phyloP scores from a whole-genome alignment of 2,329 filamentous ascomycete species.

The Metarhizium rileyi region DNA sequence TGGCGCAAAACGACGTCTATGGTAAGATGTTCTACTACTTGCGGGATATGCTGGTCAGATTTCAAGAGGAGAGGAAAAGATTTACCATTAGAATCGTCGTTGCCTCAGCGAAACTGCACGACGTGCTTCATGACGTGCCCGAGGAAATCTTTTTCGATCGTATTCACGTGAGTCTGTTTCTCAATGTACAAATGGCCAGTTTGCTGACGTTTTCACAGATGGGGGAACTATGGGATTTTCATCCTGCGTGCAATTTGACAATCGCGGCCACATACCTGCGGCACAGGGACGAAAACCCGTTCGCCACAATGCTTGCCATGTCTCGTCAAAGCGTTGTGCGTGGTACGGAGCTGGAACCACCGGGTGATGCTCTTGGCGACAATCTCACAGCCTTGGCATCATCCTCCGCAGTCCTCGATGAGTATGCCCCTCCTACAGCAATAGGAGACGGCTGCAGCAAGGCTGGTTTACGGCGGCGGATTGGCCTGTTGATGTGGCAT shows the following conservation, averaged over 20 bases:
- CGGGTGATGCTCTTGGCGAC: background rate
- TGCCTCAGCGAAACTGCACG: background rate
- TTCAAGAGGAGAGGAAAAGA: slow-evolving; percentile 9
- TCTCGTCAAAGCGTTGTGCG: slow-evolving; percentile 6
- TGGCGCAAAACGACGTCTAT: slow-evolving; percentile 16
- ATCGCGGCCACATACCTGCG: slow-evolving; percentile 10
- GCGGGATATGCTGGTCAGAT: slow-evolving; percentile 11
- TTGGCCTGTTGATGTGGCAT: slow-evolving; percentile 15
- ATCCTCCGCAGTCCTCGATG: background rate
- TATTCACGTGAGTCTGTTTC: slow-evolving; percentile 9
- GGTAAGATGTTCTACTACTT: slow-evolving; percentile 21
- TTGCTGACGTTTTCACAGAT: slow-evolving; percentile 8
- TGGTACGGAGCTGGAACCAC: slow-evolving; percentile 1
- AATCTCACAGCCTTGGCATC: background rate
- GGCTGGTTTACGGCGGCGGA: slow-evolving; percentile 9
- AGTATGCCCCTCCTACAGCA: background rate
- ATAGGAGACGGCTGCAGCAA: background rate
- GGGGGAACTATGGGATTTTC: slow-evolving; percentile 10
- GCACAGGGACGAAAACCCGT: slow-evolving; percentile 16
- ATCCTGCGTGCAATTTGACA: slow-evolving; percentile 5
- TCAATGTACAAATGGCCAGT: background rate
- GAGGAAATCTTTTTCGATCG: slow-evolving; percentile 7
- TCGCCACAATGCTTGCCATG: slow-evolving; percentile 15
- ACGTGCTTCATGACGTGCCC: background rate
- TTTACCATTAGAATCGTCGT: background rate